Base-by-base conservation (phyloP, 306 rosid species). In the Trichosanthes cucumerina region DNA sequence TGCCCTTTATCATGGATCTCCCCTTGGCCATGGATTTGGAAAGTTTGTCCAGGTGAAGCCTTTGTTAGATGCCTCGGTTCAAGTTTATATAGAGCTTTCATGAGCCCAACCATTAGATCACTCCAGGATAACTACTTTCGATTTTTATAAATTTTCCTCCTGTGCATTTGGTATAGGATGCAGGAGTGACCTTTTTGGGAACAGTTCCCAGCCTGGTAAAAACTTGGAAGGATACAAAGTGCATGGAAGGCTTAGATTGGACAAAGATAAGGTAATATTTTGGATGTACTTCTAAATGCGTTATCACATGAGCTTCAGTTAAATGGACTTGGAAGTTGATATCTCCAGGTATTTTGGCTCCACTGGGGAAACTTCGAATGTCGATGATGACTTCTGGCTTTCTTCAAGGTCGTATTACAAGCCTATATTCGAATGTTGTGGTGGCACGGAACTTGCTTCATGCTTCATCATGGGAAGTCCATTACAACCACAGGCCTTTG, bases 1-100 rank as follows among this genome's bases (percentile, higher is more conserved):
- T 81, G 99, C 97, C 62, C 84, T 95, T 8, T 95, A 87, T 84
- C 99, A 95, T 86, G 97, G 99, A 82, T 95, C 99, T 85, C 99
- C 97, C 47, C 91, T 95, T 13, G 90, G 91, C 85, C 83, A 24
- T 79, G 97, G 92, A 77, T 95, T 95, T 52, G 93, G 99, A 81
- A 95, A 92, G 78, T 95, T 95, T 82, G 92, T 91, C 81, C 97
- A 90, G 93, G 98, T 92, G 82, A 84, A 75, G 81, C 70, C 77
- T 81, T 76, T 8, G 34, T 78, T 24, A 31, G 69, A 76, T 57
- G 19, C 31, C 75, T 64, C 14, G 34, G 23, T 66, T 38, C 50
- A 19, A 21, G 18, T 41, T 69, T 12, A 43, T 19, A 69, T 10
- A 43, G 75, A 13, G 28, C 5, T 36, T 11, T 41, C 28, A 50